These are phyloP conservation scores for Simmondsia chinensis DNA, from an alignment of 148 eudicot species.

Conservation along the genomic window DNA sequence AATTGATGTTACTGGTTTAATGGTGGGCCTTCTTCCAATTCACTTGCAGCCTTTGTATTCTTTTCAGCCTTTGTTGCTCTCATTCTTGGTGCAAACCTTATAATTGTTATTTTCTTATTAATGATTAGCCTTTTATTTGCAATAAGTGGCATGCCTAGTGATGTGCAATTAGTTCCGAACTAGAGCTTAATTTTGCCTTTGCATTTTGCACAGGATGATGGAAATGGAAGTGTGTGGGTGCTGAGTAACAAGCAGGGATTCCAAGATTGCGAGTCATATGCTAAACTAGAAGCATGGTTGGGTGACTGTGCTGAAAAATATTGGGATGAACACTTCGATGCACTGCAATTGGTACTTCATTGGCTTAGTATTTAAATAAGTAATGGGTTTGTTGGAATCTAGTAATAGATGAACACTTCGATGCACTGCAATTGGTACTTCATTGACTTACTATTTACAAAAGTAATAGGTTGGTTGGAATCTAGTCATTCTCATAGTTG, in stretches of 20 bases:
- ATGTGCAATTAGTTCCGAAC: not conserved
- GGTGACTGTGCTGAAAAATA: constrained; percentile 40
- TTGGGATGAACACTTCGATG: constrained; percentile 44
- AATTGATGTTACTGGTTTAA: constrained; percentile 49
- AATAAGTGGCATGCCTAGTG: not conserved
- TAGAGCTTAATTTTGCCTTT: not conserved
- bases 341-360: constrained; percentile 36
- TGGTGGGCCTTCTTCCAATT: constrained; percentile 27
- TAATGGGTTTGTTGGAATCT: not conserved
- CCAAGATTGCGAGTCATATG: constrained; percentile 66
- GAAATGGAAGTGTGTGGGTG: constrained; percentile 53
- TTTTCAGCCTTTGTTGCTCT: not conserved
- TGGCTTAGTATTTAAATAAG: not conserved
- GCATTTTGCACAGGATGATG: constrained; percentile 36
- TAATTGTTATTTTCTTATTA: not conserved
- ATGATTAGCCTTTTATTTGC: not conserved
- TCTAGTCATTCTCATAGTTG: no score
- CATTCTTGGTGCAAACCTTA: not conserved
- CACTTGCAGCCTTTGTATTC: not conserved
- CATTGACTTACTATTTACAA: not conserved
- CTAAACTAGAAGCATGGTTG: constrained; percentile 61
- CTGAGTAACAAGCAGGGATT: constrained; percentile 73
- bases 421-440: constrained; percentile 41
- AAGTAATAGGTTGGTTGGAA: not conserved
- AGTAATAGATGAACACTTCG: constrained; percentile 29